Base-by-base conservation (phyloP, 1,139 yeast genomes). In the Protomyces macrosporus region DNA sequence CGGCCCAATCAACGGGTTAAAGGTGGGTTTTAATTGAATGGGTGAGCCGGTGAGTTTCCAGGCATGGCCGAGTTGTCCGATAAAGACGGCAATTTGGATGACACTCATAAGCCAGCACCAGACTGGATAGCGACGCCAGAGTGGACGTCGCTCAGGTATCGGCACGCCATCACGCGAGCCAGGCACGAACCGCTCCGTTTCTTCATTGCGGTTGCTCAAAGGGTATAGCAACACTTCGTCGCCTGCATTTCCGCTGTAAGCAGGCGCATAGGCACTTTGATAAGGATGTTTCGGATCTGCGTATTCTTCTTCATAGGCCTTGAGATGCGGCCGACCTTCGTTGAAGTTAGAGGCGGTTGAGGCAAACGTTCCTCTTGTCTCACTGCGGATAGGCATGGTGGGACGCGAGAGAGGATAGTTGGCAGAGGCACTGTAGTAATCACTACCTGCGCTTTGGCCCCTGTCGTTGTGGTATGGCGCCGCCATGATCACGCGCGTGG, bases 1-100 rank as follows among this genome's bases (percentile, higher is more conserved):
- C n/a, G 93, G 93, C 0, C 93, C 93, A 55, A 87, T 74, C 91
- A 87, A 86, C 7, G 91, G 91, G 71, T 87, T 87, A 75, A 87
- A 85, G 66, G 84, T 81, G 2, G 93, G 93, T 69, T 84, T 74
- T 0, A 89, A 84, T 72, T 84, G 89, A 67, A 87, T 82, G 1
- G 88, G 85, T 4, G 84, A 79, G 1, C 90, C 90, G 0, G 91
- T 86, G 55, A 83, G 75, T 6, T 74, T 70, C 3, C 85, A 79
- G 88, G 84, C 84, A 66, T 76, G 78, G 6, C 78, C 81, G 55
- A 87, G 74, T 72, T 87, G 91, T n/a, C 81, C 87, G n/a, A 86
- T 79, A 70, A 87, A 87, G 16, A 86, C 86, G 7, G 75, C 74
- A 3, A 84, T 71, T 71, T 87, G 90, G 32, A 84, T 79, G 4